Percentiles rank a stretch among this genome's conserved stretches.
phyloP scores from a whole-genome alignment of 2,329 filamentous ascomycete genomes.

The Chrysosporium queenslandicum region DNA sequence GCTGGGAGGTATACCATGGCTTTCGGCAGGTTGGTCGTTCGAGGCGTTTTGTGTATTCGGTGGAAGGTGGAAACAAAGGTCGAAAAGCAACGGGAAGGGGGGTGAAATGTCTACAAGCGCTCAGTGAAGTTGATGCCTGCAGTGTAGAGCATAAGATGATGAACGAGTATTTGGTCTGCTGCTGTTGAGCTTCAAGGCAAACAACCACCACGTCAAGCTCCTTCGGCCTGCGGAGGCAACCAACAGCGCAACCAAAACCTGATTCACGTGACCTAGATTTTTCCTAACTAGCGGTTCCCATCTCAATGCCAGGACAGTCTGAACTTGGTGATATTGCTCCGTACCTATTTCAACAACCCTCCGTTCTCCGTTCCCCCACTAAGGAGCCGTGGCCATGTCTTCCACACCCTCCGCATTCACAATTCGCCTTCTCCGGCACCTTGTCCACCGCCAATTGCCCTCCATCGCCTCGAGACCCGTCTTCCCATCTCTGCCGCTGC shows the following conservation, averaged over 20 bases:
- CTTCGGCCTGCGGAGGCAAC: constrained; percentile 22
- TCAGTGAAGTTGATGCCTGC: not conserved
- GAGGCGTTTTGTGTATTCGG: not conserved
- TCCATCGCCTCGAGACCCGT: constrained; percentile 24
- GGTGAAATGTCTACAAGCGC: not conserved
- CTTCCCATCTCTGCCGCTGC: constrained; percentile 15
- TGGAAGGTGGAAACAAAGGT: too few species aligned
- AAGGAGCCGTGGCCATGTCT: constrained; percentile 16
- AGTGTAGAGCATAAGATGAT: not conserved
- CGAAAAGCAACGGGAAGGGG: not conserved
- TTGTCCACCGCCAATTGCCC: constrained; percentile 21
- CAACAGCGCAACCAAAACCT: constrained; percentile 21
- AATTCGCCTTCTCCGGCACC: constrained; percentile 28
- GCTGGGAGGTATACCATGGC: constrained; percentile 11
- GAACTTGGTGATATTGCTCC: too few species aligned
- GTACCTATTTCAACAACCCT: not conserved
- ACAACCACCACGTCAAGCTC: constrained; percentile 31
- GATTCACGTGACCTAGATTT: constrained; percentile 26
- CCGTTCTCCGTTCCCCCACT: not conserved
- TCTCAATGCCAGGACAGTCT: too few species aligned
- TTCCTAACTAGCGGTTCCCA: too few species aligned
- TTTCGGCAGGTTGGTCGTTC: not conserved
- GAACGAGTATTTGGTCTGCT: too few species aligned
- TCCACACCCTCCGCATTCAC: constrained; percentile 29
- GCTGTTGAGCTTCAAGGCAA: constrained; percentile 12